Conservation (phyloP, 148 eudicot species). For the Pharnaceum exiguum region DNA sequence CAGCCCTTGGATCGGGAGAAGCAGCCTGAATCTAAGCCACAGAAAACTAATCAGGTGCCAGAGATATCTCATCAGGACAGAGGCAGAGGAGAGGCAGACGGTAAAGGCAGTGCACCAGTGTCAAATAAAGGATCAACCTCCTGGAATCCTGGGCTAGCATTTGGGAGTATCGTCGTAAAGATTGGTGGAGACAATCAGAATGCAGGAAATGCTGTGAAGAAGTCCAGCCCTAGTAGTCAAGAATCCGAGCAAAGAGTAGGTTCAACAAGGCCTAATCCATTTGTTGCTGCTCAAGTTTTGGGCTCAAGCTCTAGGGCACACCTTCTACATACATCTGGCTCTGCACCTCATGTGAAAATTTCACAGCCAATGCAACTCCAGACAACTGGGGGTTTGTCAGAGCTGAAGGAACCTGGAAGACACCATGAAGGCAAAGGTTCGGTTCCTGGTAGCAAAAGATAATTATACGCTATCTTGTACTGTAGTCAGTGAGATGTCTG, state of each 20-base stretch:
- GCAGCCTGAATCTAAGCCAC: constrained; percentile 38
- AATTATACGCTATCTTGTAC: no score
- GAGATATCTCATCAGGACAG: constrained; percentile 26
- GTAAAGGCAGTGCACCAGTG: constrained; percentile 22
- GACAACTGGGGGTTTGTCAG: constrained; percentile 22
- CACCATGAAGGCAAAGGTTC: constrained; percentile 31
- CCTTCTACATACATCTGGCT: constrained; percentile 31
- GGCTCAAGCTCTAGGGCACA: constrained; percentile 21
- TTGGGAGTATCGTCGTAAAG: constrained; percentile 23
- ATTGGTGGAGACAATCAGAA: constrained; percentile 27
- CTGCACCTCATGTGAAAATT: constrained; percentile 25
- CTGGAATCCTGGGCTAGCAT: constrained; percentile 38
- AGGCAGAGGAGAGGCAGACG: constrained; percentile 36
- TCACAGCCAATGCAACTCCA: constrained; percentile 30
- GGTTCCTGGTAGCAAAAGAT: constrained; percentile 17
- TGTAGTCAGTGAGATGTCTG: no score
- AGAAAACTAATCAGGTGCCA: constrained; percentile 28
- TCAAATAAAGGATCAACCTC: constrained; percentile 21
- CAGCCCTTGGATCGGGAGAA: constrained; percentile 63
- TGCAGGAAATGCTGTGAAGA: constrained; percentile 41
- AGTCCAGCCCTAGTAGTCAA: constrained; percentile 23
- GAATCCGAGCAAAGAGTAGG: constrained; percentile 36
- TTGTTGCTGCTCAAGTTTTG: constrained; percentile 26
- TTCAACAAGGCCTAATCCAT: constrained; percentile 32
- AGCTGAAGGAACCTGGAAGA: constrained; percentile 29